Evolutionary conservation across 345 rosid species (phyloP).

Genomic region (Murraya koenigii): DNA sequence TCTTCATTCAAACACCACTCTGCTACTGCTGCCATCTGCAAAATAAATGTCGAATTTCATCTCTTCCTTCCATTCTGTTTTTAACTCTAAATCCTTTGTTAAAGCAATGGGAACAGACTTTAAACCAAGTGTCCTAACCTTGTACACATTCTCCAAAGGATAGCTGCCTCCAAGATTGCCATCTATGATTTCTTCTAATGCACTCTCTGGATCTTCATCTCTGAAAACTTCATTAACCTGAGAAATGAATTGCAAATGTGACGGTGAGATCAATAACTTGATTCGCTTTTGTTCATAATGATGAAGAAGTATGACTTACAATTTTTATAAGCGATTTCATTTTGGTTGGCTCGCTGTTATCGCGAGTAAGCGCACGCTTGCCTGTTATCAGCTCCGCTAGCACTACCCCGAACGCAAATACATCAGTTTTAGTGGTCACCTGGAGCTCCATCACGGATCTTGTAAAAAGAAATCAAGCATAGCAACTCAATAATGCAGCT

Average conservation of each 20-base stretch:
- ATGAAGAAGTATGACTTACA: constrained; percentile 24
- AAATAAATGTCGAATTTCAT: background rate
- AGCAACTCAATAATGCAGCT: no score
- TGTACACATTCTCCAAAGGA: constrained; percentile 44
- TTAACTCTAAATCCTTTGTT: no score
- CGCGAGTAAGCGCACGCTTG: constrained; percentile 52
- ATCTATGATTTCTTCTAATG: constrained; percentile 43
- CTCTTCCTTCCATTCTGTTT: no score
- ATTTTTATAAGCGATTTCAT: constrained; percentile 46
- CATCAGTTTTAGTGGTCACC: constrained; percentile 61
- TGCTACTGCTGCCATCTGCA: constrained; percentile 58
- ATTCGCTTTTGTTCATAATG: background rate
- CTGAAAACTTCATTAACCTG: constrained; percentile 43
- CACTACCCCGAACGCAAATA: constrained; percentile 66
- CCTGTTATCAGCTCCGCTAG: constrained; percentile 68
- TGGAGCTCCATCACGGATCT: constrained; percentile 71
- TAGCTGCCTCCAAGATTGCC: constrained; percentile 44
- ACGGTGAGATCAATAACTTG: background rate
- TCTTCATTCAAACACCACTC: constrained; percentile 55
- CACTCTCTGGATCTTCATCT: constrained; percentile 39
- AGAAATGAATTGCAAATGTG: background rate
- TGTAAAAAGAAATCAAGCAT: background rate
- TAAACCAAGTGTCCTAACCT: constrained; percentile 27
- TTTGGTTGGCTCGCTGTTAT: constrained; percentile 42
- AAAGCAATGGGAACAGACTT: background rate